Percentiles rank a stretch among this genome's conserved stretches.
Evolutionary conservation across 306 rosid species (phyloP).

Genomic region (Alnus glutinosa): DNA sequence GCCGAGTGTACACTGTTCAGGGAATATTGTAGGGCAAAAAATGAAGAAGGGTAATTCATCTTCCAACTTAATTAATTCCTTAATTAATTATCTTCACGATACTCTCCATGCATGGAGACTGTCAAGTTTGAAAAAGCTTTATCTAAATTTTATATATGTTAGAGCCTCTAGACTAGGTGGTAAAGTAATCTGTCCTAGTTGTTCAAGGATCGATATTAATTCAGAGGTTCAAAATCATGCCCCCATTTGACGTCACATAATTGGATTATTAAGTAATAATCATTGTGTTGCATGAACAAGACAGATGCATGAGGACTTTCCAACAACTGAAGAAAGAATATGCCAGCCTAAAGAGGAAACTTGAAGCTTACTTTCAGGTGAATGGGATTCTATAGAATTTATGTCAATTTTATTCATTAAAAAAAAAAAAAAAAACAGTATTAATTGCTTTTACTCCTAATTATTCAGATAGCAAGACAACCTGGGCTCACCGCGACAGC

Average conservation of each 20-base stretch:
- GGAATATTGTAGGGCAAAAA: conserved; percentile 70
- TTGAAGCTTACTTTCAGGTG: conserved; percentile 94
- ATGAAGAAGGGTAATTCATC: conserved; percentile 70
- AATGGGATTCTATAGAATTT: not conserved
- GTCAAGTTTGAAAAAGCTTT: not conserved
- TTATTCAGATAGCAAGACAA: conserved; percentile 64
- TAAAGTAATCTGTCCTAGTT: not conserved
- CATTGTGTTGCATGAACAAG: conserved; percentile 26
- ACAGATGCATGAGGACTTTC: conserved; percentile 77
- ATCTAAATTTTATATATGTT: too few species aligned
- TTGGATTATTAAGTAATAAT: not conserved
- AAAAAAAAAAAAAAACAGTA: not conserved
- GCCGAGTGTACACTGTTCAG: conserved; percentile 71
- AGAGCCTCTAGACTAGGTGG: too few species aligned
- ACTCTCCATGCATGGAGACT: not conserved
- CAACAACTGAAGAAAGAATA: conserved; percentile 84
- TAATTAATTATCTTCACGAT: not conserved
- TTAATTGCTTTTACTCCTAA: not conserved
- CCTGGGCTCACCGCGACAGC: conserved; percentile 51
- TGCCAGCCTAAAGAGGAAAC: conserved; percentile 71
- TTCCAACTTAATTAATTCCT: conserved; percentile 6
- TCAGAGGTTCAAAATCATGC: not conserved
- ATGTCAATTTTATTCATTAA: not conserved
- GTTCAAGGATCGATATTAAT: too few species aligned
- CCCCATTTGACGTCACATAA: not conserved